These are phyloP conservation scores for Calocera cornea DNA, from an alignment of 768 basidiomycete genomes.

Conservation along the genomic window DNA sequence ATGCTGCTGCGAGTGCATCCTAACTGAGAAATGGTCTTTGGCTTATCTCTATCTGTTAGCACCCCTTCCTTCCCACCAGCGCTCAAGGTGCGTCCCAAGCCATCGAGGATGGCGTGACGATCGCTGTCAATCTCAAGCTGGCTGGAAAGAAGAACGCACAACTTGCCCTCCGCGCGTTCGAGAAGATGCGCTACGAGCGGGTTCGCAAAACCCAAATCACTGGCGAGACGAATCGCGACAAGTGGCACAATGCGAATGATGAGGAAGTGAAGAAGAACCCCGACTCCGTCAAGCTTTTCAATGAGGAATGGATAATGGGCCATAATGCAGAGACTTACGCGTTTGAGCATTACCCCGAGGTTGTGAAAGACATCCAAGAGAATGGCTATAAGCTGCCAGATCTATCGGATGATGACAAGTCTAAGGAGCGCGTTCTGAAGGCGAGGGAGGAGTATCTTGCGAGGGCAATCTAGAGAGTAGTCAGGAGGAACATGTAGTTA, in stretches of 20 bases:
- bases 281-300: conserved; percentile 16
- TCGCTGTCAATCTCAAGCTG: conserved; percentile 16
- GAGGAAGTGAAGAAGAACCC: conserved; percentile 10
- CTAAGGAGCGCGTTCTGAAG: background rate
- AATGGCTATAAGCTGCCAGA: conserved; percentile 19
- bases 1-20: conserved; percentile 14
- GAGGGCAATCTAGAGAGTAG: background rate
- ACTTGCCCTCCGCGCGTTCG: conserved; percentile 14
- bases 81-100: conserved; percentile 19
- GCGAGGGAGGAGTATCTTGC: background rate
- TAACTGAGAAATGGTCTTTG: background rate
- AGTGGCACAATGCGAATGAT: conserved; percentile 15
- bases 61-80: conserved; percentile 23
- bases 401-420: conserved; percentile 6
- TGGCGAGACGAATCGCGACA: conserved; percentile 21
- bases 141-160: conserved; percentile 14
- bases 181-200: conserved; percentile 20
- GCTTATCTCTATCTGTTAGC: conserved; percentile 4
- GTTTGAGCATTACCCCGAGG: conserved; percentile 16
- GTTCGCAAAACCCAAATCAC: conserved; percentile 16
- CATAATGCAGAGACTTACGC: conserved; percentile 22
- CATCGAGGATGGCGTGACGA: conserved; percentile 19
- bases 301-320: conserved; percentile 22
- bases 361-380: conserved; percentile 16
- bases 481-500: background rate